Percentiles rank a stretch among this genome's conserved stretches.
These are phyloP conservation scores for Chrysophaeum taylorii DNA, from an alignment of 352 stramenopile genomes.

Conservation along the genomic window DNA sequence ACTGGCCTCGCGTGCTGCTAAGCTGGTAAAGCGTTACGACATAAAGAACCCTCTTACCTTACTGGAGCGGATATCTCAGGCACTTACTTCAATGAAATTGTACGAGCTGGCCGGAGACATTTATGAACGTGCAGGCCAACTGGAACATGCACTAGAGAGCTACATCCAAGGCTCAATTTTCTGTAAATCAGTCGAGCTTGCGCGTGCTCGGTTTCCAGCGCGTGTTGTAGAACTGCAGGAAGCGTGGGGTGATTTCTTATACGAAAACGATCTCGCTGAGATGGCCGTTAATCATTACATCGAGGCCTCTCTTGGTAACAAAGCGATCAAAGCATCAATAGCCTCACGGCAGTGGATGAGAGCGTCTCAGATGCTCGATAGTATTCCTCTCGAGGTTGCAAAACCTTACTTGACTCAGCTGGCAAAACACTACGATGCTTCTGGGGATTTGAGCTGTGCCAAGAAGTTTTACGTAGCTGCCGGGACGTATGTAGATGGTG, in stretches of 20 bases:
- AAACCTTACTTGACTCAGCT: constrained; percentile 72
- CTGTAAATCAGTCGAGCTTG: constrained; percentile 78
- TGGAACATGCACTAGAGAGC: constrained; percentile 67
- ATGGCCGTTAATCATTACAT: constrained; percentile 94
- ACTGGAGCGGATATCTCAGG: constrained; percentile 75
- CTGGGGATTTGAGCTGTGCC: constrained; percentile 63
- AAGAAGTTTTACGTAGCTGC: constrained; percentile 83
- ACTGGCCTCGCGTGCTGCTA: constrained; percentile 69
- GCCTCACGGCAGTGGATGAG: constrained; percentile 83
- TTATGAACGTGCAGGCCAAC: constrained; percentile 81
- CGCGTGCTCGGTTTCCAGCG: constrained; percentile 70
- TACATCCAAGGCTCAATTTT: constrained; percentile 83
- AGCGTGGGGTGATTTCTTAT: constrained; percentile 80
- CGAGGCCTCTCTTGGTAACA: constrained; percentile 75
- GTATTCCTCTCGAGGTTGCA: constrained; percentile 70
- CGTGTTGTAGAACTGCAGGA: constrained; percentile 77
- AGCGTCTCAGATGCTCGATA: constrained; percentile 75
- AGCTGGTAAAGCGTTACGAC: constrained; percentile 69
- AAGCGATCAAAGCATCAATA: constrained; percentile 77
- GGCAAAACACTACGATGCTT: constrained; percentile 74
- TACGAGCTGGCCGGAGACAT: constrained; percentile 82
- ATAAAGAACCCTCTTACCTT: constrained; percentile 63
- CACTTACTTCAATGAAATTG: constrained; percentile 71
- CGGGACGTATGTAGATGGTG: constrained; percentile 65
- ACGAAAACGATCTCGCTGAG: constrained; percentile 81